Evolutionary conservation across 2,329 filamentous ascomycete genomes (phyloP).

Genomic region (Neopestalotiopsis clavispora): DNA sequence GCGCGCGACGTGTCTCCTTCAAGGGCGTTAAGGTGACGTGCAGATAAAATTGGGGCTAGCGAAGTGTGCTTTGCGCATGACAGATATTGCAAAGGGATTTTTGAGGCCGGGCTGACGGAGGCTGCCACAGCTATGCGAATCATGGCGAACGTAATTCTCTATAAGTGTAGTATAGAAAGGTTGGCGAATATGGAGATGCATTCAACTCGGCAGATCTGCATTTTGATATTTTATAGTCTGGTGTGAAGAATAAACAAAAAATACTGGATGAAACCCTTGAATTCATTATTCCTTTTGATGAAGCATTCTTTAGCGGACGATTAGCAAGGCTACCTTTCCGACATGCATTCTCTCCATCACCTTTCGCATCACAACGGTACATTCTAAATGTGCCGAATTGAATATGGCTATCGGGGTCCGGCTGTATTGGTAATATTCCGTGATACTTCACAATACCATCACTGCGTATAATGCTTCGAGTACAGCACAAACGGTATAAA

Average conservation of each 20-base stretch:
- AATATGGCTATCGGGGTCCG: too few species aligned
- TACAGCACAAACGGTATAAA: background rate
- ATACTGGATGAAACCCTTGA: background rate
- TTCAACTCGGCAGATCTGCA: background rate
- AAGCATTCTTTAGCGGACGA: too few species aligned
- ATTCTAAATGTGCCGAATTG: too few species aligned
- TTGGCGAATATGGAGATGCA: background rate
- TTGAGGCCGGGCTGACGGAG: background rate
- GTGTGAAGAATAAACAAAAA: background rate
- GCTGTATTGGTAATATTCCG: too few species aligned
- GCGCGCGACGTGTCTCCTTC: background rate
- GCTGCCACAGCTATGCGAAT: background rate
- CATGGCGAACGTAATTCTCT: conserved; percentile 1
- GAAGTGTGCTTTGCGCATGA: background rate
- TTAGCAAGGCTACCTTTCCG: too few species aligned
- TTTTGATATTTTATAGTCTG: background rate
- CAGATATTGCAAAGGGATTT: background rate
- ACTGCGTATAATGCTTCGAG: too few species aligned
- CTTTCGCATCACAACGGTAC: too few species aligned
- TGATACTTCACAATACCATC: too few species aligned
- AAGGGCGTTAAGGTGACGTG: background rate
- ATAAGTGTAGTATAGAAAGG: conserved; percentile 12
- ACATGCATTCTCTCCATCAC: too few species aligned
- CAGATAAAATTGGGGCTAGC: background rate
- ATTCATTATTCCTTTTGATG: background rate